These are phyloP conservation scores for Elsinoe necatrix DNA, from an alignment of 2,329 filamentous ascomycete genomes.

Conservation along the genomic window DNA sequence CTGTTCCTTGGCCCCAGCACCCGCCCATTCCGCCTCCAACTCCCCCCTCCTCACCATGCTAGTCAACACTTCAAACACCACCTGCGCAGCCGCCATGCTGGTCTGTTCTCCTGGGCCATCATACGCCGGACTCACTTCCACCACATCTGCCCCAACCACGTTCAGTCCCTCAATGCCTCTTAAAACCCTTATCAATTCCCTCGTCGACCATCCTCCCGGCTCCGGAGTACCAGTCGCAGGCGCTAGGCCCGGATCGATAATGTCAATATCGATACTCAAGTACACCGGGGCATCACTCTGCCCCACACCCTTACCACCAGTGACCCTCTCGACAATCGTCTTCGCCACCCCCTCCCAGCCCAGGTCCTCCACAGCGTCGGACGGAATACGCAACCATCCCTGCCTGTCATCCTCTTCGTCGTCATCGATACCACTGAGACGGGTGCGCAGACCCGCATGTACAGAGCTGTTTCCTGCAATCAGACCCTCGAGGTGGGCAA, in stretches of 20 bases:
- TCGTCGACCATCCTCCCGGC: constrained; percentile 82
- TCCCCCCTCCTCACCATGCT: constrained; percentile 51
- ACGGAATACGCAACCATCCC: constrained; percentile 70
- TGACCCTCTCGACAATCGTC: constrained; percentile 53
- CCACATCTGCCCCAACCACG: constrained; percentile 79
- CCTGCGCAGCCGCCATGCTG: constrained; percentile 72
- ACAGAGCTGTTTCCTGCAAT: constrained; percentile 66
- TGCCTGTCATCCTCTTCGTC: constrained; percentile 62
- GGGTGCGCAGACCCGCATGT: constrained; percentile 74
- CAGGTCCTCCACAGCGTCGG: constrained; percentile 80
- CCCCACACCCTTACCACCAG: constrained; percentile 32
- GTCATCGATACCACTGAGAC: constrained; percentile 61
- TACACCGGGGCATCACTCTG: constrained; percentile 63
- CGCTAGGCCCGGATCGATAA: constrained; percentile 63
- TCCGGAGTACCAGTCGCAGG: constrained; percentile 76
- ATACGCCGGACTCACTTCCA: constrained; percentile 81
- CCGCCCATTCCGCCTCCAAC: constrained; percentile 15
- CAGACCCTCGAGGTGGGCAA: constrained; percentile 71
- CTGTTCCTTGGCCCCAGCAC: neutral
- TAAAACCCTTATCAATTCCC: constrained; percentile 77
- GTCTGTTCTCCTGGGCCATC: constrained; percentile 74
- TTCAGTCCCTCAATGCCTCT: constrained; percentile 75
- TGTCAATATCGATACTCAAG: constrained; percentile 72
- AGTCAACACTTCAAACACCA: constrained; percentile 78
- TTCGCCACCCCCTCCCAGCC: constrained; percentile 63